Percentiles rank a stretch among this genome's conserved stretches.
Evolutionary conservation across 1,284 basidiomycete genomes (phyloP).

Genomic region (Anthracocystis setariae): DNA sequence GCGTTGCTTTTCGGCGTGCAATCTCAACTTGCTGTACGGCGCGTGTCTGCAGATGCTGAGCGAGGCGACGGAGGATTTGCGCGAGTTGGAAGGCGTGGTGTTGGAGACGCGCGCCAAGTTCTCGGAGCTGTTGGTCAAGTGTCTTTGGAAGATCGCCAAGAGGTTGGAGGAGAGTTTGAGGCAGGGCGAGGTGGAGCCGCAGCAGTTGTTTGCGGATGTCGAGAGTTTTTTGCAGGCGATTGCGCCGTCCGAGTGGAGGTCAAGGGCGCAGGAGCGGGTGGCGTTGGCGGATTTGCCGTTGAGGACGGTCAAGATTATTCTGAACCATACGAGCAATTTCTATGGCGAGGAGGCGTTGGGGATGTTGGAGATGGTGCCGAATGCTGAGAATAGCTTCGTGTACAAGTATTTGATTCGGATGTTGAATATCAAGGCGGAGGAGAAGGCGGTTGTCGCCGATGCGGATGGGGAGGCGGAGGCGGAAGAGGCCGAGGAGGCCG

Average conservation of each 20-base stretch:
- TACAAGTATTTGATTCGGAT: slow-evolving; percentile 63
- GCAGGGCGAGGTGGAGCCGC: slow-evolving; percentile 81
- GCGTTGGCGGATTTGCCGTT: slow-evolving; percentile 97
- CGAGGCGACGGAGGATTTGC: slow-evolving; percentile 86
- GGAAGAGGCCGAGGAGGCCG: slow-evolving; percentile 75
- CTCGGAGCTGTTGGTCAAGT: slow-evolving; percentile 95
- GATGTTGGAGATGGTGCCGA: slow-evolving; percentile 56
- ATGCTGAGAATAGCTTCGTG: slow-evolving; percentile 62
- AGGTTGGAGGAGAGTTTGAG: slow-evolving; percentile 90
- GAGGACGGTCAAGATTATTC: slow-evolving; percentile 82
- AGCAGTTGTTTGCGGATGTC: slow-evolving; percentile 89
- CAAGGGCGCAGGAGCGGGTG: slow-evolving; percentile 85
- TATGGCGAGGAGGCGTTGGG: slow-evolving; percentile 58
- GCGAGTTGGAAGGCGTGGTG: slow-evolving; percentile 70
- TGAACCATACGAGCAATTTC: slow-evolving; percentile 68
- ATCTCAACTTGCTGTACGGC: slow-evolving; percentile 89
- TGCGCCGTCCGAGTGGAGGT: slow-evolving; percentile 94
- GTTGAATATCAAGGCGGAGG: slow-evolving; percentile 53
- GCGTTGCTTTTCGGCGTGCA: slow-evolving; percentile 87
- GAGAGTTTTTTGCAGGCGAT: slow-evolving; percentile 93
- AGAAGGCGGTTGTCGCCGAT: slow-evolving; percentile 27
- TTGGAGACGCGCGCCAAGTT: slow-evolving; percentile 76
- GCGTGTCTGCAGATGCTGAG: slow-evolving; percentile 84
- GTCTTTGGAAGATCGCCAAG: slow-evolving; percentile 96
- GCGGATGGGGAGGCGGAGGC: slow-evolving; percentile 72